A percentile compares a stretch with the other conserved stretches of the same genome.
Evolutionary conservation across 2,329 filamentous ascomycete genomes (phyloP).

Genomic region (Whalleya microplaca): DNA sequence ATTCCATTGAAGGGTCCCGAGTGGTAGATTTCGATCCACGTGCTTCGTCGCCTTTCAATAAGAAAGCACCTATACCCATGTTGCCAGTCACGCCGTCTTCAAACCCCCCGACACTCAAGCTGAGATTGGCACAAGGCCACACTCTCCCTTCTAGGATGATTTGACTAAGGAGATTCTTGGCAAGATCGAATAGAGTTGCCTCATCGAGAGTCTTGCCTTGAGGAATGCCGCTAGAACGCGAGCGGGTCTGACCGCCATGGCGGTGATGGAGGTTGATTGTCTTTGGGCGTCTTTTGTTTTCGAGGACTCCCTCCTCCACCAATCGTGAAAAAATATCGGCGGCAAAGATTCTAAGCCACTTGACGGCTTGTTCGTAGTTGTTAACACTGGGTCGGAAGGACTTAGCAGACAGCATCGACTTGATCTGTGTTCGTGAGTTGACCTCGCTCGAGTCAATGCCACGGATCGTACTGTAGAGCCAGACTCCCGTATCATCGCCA

Average conservation of each 20-base stretch:
- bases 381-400: constrained; percentile 87
- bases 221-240: constrained; percentile 76
- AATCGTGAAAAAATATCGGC: constrained; percentile 90
- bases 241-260: constrained; percentile 72
- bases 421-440: constrained; percentile 88
- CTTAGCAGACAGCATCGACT: constrained; percentile 96
- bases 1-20: constrained; percentile 32
- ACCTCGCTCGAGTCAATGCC: constrained; percentile 89
- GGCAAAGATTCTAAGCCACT: constrained; percentile 89
- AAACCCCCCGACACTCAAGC: constrained; percentile 86
- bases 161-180: constrained; percentile 76
- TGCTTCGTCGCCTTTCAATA: constrained; percentile 75
- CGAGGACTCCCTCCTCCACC: constrained; percentile 86
- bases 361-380: constrained; percentile 73
- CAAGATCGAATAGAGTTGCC: constrained; percentile 71
- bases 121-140: constrained; percentile 93
- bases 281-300: constrained; percentile 84
- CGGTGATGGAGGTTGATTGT: constrained; percentile 85
- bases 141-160: constrained; percentile 76
- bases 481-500: constrained; percentile 81
- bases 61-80: constrained; percentile 81
- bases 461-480: constrained; percentile 83
- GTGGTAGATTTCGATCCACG: constrained; percentile 51
- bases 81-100: constrained; percentile 86
- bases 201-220: constrained; percentile 76